Evolutionary conservation across 2,329 filamentous ascomycete species (phyloP).

Genomic region (Aspergillus hiratsukae): DNA sequence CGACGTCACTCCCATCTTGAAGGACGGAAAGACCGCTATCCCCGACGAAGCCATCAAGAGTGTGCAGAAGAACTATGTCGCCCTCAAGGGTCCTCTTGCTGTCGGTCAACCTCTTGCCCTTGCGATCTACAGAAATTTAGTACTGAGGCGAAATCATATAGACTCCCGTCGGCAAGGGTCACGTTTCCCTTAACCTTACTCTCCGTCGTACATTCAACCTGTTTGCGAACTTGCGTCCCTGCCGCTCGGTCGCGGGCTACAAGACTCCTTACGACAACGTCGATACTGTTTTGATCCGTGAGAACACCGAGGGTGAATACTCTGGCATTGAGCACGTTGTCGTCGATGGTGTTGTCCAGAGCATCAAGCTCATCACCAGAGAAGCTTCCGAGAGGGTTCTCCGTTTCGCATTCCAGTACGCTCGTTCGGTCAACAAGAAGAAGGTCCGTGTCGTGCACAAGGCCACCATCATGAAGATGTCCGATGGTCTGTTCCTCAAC

Average conservation of each 20-base stretch:
- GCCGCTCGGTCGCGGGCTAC: slow-evolving; percentile 93
- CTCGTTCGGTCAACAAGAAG: slow-evolving; percentile 83
- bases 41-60: slow-evolving; percentile 89
- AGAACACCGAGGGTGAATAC: slow-evolving; percentile 99
- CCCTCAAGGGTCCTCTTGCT: slow-evolving; percentile 95
- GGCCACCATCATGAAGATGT: slow-evolving; percentile 99
- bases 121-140: neutral
- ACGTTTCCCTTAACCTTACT: slow-evolving; percentile 97
- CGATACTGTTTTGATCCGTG: slow-evolving; percentile 94
- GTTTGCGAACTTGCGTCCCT: slow-evolving; percentile 97
- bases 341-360: slow-evolving; percentile 95
- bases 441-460: slow-evolving; percentile 99
- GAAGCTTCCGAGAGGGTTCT: slow-evolving; percentile 94
- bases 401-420: slow-evolving; percentile 97
- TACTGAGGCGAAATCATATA: slow-evolving; percentile 38
- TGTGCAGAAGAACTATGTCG: slow-evolving; percentile 92
- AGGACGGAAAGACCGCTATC: slow-evolving; percentile 93
- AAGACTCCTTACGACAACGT: slow-evolving; percentile 98
- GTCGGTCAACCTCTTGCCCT: slow-evolving; percentile 49
- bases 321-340: slow-evolving; percentile 98
- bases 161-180: slow-evolving; percentile 96
- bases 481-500: slow-evolving; percentile 93
- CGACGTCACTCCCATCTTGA: slow-evolving; percentile 88
- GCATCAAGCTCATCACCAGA: slow-evolving; percentile 98
- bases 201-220: slow-evolving; percentile 99